Conservation (phyloP, 106 monocot genomes). For the Dactylorhiza incarnata region DNA sequence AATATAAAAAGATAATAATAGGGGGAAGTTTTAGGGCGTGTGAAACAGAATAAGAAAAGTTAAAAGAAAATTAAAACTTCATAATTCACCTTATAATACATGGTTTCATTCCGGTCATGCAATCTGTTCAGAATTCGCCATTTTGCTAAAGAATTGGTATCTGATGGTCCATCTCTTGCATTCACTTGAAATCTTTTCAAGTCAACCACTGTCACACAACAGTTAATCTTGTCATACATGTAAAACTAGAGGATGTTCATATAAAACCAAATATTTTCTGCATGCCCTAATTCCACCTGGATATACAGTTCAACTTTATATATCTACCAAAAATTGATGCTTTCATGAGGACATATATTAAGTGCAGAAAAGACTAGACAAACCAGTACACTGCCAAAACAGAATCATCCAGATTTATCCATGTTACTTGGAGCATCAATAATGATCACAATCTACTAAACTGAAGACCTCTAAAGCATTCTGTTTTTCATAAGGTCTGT, state of each 20-base stretch:
- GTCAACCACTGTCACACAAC: conserved; percentile 65
- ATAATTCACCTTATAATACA: conserved; percentile 79
- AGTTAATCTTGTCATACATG: conserved; percentile 2
- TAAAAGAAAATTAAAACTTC: neutral
- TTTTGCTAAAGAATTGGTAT: conserved; percentile 78
- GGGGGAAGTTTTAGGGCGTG: neutral
- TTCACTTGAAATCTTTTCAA: conserved; percentile 70
- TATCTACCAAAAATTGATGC: neutral
- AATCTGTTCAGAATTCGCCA: conserved; percentile 97
- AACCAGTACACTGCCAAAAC: neutral
- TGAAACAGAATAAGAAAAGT: neutral
- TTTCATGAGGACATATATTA: neutral
- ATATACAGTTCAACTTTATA: neutral
- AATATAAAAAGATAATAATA: neutral
- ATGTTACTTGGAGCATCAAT: neutral
- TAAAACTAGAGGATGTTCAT: neutral
- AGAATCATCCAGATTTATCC: neutral
- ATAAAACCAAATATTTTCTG: neutral
- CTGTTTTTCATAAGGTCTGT: too few species aligned
- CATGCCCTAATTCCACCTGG: neutral
- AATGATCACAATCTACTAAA: neutral
- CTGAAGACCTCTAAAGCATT: neutral
- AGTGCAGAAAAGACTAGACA: neutral
- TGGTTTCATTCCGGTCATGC: conserved; percentile 94
- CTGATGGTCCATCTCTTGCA: conserved; percentile 79